Base-by-base conservation (phyloP, 306 rosid species). In the Dalbergia cochinchinensis region DNA sequence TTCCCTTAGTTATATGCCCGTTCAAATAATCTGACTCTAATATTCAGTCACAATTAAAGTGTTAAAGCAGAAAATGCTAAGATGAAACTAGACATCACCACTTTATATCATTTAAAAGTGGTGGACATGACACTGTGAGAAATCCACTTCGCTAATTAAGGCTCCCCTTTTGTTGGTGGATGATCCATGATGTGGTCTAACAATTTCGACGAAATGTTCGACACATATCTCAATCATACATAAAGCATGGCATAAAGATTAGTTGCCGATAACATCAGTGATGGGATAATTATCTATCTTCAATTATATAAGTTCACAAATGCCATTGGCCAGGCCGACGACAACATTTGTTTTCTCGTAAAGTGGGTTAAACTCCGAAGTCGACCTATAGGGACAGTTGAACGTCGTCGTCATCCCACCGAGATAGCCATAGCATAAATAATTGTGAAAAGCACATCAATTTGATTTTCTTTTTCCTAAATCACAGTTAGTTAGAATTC, bases 211-310 rank as follows among this genome's bases (percentile, higher is more conserved):
- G 63, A 77, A 77, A 71, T 60, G 71, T 83, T 57, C 0, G 71
- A 71, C 26, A 59, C 65, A 72, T 58, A 60, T 58, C 86, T 66
- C 57, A 66, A 73, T 78, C 86, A 78, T 39, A 50, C 47, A 83
- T 66, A 78, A 72, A 63, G 45, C 48, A 59, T 33, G 20, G 55
- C 82, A 71, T 35, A 45, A 9, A 70, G 19, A 59, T 70, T 54
- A 71, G 78, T 64, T 77, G 51, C 65, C 50, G 51, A 70, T 75
- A 78, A 59, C 83, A 78, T 78, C 73, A 73, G 48, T 16, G 54
- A 83, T 78, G 71, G n/a, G 33, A 45, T 63, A 64, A 64, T 71
- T 39, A 82, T 82, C 70, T 44, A 34, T 20, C 48, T 69, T 61
- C 67, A 69, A 12, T 35, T 16, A 35, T 42, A 37, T 37, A 0